Evolutionary conservation across 1,284 basidiomycete species (phyloP).

Genomic region (Spongispora temasekensis): DNA sequence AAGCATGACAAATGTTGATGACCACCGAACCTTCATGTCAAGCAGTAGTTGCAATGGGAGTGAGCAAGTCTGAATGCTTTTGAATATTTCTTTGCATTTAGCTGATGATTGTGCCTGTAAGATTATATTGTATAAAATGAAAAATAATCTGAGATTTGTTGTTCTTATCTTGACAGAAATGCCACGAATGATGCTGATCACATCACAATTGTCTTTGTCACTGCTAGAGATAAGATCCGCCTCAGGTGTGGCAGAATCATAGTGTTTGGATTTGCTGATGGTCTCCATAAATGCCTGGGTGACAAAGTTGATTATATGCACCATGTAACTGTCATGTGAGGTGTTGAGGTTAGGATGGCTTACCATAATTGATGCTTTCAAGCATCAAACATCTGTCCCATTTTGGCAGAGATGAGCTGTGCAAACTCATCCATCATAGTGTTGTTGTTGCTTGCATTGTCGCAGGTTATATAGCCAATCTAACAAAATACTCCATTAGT

Average conservation of each 20-base stretch:
- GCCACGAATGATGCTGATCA: not conserved
- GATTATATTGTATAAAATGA: not conserved
- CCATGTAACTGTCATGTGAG: not conserved
- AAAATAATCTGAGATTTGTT: not conserved
- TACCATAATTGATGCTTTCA: not conserved
- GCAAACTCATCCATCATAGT: slow-evolving; percentile 8
- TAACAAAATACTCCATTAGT: not conserved
- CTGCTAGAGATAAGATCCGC: not conserved
- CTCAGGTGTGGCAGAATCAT: not conserved
- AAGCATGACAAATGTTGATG: not conserved
- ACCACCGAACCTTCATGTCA: not conserved
- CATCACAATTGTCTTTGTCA: not conserved
- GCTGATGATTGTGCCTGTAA: not conserved
- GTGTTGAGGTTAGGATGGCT: not conserved
- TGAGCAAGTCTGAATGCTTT: not conserved
- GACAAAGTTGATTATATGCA: not conserved
- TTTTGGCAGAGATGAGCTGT: not conserved
- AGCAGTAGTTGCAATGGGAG: not conserved
- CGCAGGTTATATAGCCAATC: slow-evolving; percentile 2
- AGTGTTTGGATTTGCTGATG: not conserved
- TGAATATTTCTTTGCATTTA: not conserved
- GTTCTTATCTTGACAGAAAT: not conserved
- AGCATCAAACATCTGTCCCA: not conserved
- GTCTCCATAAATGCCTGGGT: not conserved
- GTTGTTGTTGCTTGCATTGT: slow-evolving; percentile 9